Base-by-base conservation (phyloP, 495 filamentous ascomycete species). In the Hypoxylon trugodes region DNA sequence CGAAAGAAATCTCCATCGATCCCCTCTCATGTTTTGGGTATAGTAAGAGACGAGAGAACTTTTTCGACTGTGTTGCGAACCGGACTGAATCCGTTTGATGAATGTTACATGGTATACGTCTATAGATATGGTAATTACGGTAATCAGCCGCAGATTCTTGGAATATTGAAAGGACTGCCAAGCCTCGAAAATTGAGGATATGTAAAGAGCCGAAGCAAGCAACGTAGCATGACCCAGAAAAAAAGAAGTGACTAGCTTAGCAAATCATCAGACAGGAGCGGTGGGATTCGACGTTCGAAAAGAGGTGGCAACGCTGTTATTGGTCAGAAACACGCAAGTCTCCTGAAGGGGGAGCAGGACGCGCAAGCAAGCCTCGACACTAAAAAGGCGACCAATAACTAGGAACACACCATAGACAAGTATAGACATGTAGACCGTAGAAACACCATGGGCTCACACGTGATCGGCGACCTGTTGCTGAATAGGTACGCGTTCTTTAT, bases 191-290 rank as follows among this genome's bases (percentile, higher is more conserved):
- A 37, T 33, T 62, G 58, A 59, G 24, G 57, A 66, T 48, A 61
- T 61, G 57, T 53, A 57, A 61, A 58, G 57, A 66, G 58, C 63
- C 63, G 63, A 66, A 61, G 63, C 63, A 61, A 59, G 64, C 58
- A 67, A 67, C 64, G 64, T 67, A 67, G 59, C 52, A 67, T 62
- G 60, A 60, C 40, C 64, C 59, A 64, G 41, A 49, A 67, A n/a
- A n/a, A 37, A 41, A 54, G 60, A 59, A 49, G 15, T 36, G 45
- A 51, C 48, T 41, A 60, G 37, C 59, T 64, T 59, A 59, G 59
- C 65, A 64, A 63, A 65, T 63, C 49, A 68, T 19, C 65, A 41
- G 52, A 59, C 28, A 65, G 40, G 52, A 54, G 53, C 37, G 52
- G 58, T 67, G 53, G 64, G 64, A 67, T 67, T 67, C 53, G 52